Conservation (phyloP, 176 grass and related monocot genomes). For the Triticum urartu region DNA sequence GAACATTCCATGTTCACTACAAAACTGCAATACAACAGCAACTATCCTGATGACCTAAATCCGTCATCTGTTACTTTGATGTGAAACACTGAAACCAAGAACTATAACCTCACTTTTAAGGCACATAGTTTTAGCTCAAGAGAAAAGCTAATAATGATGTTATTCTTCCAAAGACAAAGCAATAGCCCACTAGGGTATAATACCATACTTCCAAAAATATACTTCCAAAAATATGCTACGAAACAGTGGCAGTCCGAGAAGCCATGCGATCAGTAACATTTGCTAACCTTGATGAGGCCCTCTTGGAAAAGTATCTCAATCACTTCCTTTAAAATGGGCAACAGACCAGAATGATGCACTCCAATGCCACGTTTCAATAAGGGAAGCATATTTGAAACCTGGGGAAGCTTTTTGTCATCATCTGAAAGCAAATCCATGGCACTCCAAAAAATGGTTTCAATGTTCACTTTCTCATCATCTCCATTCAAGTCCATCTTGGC, state of each 20-base stretch:
- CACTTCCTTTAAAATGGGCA: conserved; percentile 97
- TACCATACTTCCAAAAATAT: not conserved
- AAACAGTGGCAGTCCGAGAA: not conserved
- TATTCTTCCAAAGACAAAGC: not conserved
- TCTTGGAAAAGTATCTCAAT: conserved; percentile 99
- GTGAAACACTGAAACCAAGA: not conserved
- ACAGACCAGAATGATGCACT: conserved; percentile 89
- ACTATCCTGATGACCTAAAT: not conserved
- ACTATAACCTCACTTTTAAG: not conserved
- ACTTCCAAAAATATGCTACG: not conserved
- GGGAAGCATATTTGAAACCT: conserved; percentile 92
- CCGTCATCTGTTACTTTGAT: not conserved
- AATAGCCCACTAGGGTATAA: not conserved
- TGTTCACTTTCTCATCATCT: conserved; percentile 87
- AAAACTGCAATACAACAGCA: not conserved
- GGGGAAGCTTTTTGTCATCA: conserved; percentile 95
- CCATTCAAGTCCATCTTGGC: conserved; percentile 8
- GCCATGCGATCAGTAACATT: not conserved
- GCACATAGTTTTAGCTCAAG: not conserved
- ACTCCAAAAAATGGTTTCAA: conserved; percentile 95
- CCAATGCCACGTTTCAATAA: conserved; percentile 92
- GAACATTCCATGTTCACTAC: not conserved
- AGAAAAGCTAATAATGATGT: not conserved
- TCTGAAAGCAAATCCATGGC: conserved; percentile 95
- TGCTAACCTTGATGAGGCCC: conserved; percentile 84